phyloP scores from a whole-genome alignment of 2,329 filamentous ascomycete genomes.

The Cyclaneusma minus region DNA sequence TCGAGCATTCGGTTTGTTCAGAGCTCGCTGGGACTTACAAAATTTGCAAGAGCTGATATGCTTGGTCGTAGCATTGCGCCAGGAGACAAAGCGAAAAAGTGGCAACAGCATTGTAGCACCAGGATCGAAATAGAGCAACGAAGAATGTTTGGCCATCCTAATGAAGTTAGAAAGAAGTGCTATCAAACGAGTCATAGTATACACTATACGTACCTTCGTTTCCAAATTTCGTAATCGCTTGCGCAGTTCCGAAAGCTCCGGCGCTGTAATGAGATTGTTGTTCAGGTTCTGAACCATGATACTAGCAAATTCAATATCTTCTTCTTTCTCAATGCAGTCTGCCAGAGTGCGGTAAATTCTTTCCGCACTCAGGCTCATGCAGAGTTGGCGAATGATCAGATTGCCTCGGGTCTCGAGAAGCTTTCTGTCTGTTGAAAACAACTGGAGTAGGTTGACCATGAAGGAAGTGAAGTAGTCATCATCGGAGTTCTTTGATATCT shows the following conservation, averaged over 20 bases:
- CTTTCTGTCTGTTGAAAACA: slow-evolving; percentile 88
- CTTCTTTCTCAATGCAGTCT: slow-evolving; percentile 93
- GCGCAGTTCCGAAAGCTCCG: slow-evolving; percentile 78
- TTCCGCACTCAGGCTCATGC: slow-evolving; percentile 82
- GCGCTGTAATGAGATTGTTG: slow-evolving; percentile 96
- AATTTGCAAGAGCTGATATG: slow-evolving; percentile 88
- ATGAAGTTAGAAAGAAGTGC: slow-evolving; percentile 5
- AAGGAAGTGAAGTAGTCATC: slow-evolving; percentile 97
- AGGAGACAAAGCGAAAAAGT: slow-evolving; percentile 93
- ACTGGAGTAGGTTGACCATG: slow-evolving; percentile 89
- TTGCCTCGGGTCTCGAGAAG: slow-evolving; percentile 87
- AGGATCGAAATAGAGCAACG: slow-evolving; percentile 83
- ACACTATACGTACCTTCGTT: slow-evolving; percentile 54
- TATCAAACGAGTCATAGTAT: too few relatives aligned
- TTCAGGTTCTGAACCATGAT: slow-evolving; percentile 99
- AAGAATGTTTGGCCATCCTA: slow-evolving; percentile 93
- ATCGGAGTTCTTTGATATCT: slow-evolving; percentile 92
- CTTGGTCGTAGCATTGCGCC: slow-evolving; percentile 94
- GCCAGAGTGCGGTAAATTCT: slow-evolving; percentile 91
- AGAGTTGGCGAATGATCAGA: slow-evolving; percentile 89
- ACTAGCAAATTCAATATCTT: slow-evolving; percentile 95
- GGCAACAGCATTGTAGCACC: slow-evolving; percentile 97
- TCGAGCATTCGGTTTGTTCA: not conserved
- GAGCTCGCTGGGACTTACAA: slow-evolving; percentile 54
- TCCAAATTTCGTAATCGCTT: slow-evolving; percentile 85